Evolutionary conservation across 192 early-diverging fungal genomes (phyloP).

Genomic region (Entomortierella chlamydospora): DNA sequence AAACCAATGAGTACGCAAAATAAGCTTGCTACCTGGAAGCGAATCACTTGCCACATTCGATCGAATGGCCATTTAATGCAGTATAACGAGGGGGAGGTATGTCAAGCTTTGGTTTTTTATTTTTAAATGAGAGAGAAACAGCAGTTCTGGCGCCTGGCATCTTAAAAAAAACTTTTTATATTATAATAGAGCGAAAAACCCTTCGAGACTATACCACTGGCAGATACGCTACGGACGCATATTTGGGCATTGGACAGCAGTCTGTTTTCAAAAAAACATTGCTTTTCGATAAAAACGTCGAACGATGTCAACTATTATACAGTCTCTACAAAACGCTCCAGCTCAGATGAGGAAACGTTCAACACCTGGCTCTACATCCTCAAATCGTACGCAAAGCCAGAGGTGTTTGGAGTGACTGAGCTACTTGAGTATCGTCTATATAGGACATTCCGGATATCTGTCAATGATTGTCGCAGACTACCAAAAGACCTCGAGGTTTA

Average conservation of each 20-base stretch:
- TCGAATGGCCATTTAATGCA: conserved; percentile 46
- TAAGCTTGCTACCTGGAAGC: conserved; percentile 37
- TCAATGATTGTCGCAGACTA: conserved; percentile 38
- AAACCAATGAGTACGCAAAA: conserved; percentile 24
- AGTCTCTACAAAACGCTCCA: conserved; percentile 31
- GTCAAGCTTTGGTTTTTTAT: background rate
- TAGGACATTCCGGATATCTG: conserved; percentile 42
- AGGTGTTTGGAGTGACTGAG: conserved; percentile 42
- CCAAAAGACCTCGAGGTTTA: conserved; percentile 52
- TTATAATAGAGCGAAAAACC: conserved; percentile 34
- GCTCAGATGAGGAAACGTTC: conserved; percentile 38
- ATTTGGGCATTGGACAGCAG: conserved; percentile 46
- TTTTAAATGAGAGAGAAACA: too few species aligned
- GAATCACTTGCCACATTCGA: conserved; percentile 34
- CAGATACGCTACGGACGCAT: conserved; percentile 44
- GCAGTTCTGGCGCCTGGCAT: too few species aligned
- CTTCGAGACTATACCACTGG: conserved; percentile 47
- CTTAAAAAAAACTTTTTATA: too few species aligned
- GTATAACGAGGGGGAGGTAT: conserved; percentile 43
- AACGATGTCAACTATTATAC: conserved; percentile 49
- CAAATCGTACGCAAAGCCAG: conserved; percentile 52
- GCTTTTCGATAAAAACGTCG: conserved; percentile 37
- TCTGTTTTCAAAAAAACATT: conserved; percentile 42
- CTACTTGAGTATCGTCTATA: conserved; percentile 37
- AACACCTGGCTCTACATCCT: conserved; percentile 44